phyloP scores from a whole-genome alignment of 2,329 filamentous ascomycete species.

The Ophiostoma quercus region DNA sequence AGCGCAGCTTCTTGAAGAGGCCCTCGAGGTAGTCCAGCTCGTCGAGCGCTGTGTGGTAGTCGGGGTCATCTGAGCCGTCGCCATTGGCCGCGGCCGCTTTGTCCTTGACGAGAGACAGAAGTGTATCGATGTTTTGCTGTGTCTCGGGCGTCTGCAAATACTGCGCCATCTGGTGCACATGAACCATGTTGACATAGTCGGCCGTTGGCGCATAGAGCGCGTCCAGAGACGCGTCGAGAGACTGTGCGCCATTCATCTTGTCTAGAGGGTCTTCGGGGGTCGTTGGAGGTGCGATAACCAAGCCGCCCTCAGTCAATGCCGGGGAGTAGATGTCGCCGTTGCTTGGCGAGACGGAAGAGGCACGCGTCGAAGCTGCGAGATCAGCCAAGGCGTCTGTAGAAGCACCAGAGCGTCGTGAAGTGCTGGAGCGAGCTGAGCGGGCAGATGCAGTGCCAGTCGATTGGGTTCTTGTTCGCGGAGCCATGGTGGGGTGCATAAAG shows the following conservation, averaged over 20 bases:
- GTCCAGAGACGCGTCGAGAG: slow-evolving; percentile 2
- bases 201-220: slow-evolving; percentile 18
- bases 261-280: slow-evolving; percentile 8
- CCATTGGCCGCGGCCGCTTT: not conserved
- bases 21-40: slow-evolving; percentile 90
- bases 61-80: not conserved
- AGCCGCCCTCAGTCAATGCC: not conserved
- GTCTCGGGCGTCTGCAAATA: slow-evolving; percentile 22
- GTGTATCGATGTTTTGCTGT: slow-evolving; percentile 23
- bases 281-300: slow-evolving; percentile 16
- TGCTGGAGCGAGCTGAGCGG: slow-evolving; percentile 18
- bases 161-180: slow-evolving; percentile 26
- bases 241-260: not conserved
- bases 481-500: not conserved
- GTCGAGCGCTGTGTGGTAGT: slow-evolving; percentile 26
- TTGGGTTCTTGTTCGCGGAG: slow-evolving; percentile 18
- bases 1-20: slow-evolving; percentile 90
- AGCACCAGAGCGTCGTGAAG: slow-evolving; percentile 20
- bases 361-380: slow-evolving; percentile 20
- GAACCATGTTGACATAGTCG: slow-evolving; percentile 22
- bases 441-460: slow-evolving; percentile 16
- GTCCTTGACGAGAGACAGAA: slow-evolving; percentile 24
- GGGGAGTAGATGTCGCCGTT: slow-evolving; percentile 17
- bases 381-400: slow-evolving; percentile 12
- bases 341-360: slow-evolving; percentile 20